Base-by-base conservation (phyloP, 495 filamentous ascomycete species). In the Xylaria grammica region DNA sequence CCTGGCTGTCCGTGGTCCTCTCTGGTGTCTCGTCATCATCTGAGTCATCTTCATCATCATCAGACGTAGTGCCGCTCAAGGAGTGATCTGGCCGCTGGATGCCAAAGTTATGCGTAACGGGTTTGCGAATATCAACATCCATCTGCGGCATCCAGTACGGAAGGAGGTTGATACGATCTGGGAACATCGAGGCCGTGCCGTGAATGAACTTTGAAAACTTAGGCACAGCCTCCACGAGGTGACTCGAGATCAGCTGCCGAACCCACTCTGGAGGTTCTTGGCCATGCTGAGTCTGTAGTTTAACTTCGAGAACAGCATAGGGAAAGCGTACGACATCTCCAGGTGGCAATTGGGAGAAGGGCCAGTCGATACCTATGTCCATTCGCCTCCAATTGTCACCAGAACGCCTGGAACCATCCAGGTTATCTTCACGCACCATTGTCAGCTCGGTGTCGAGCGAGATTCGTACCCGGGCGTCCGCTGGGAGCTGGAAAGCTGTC, bases 201-300 rank as follows among this genome's bases (percentile, higher is more conserved):
- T 99, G 95, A 64, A 99, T 99, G 77, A 98, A 99, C 79, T 99
- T 99, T 69, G 93, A 97, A 81, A 97, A 99, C 73, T 99, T 99
- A 54, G 95, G 95, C 1, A 98, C 94, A 1, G 96, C 95, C 75
- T 99, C 95, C 15, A 99, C 95, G 26, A 99, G 84, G 75, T 99
- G 95, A 68, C 91, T 95, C 17, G 92, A 84, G 24, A 91, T 95
- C 45, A 99, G 82, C 67, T 97, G 92, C 11, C 91, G 89, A 61
- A 97, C 94, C 95, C 95, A 99, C 70, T 94, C 88, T 0, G 95
- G 95, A 24, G 96, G 95, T 70, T 97, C 93, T 75, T 97, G 94
- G n/a, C 96, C 95, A 34, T 90, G 88, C 76, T 97, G 93, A 2
- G 96, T 99, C 77, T 98, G 96, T 27, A 99, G 84, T 81, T 99